These are phyloP conservation scores for Pseudocercospora cruenta DNA, from an alignment of 2,329 filamentous ascomycete species.

Conservation along the genomic window DNA sequence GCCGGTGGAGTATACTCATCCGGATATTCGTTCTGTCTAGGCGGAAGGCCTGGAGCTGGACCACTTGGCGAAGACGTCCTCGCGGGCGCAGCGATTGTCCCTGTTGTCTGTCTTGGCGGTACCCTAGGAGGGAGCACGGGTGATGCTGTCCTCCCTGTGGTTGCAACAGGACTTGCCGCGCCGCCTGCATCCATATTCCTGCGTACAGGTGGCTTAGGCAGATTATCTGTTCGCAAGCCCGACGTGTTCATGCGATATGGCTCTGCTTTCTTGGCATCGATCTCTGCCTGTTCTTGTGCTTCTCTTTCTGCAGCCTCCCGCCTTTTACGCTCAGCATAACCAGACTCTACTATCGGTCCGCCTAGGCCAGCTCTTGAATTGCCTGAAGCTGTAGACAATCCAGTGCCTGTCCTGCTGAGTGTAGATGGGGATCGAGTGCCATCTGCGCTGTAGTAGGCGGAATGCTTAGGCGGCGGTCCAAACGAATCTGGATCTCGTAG, in stretches of 20 bases:
- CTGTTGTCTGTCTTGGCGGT: conserved; percentile 33
- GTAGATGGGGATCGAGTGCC: conserved; percentile 31
- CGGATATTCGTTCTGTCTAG: conserved; percentile 62
- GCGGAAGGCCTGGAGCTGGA: conserved; percentile 70
- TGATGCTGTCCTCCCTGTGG: conserved; percentile 19
- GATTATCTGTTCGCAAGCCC: conserved; percentile 67
- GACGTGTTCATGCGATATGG: conserved; percentile 73
- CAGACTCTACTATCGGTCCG: conserved; percentile 44
- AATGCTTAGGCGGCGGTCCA: conserved; percentile 76
- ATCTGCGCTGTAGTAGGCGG: conserved; percentile 50
- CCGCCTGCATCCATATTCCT: conserved; percentile 34
- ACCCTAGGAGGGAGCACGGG: conserved; percentile 31
- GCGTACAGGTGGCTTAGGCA: conserved; percentile 71
- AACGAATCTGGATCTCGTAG: conserved; percentile 75
- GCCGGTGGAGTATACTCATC: conserved; percentile 50
- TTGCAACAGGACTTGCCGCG: conserved; percentile 19
- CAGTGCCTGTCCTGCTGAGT: conserved; percentile 42
- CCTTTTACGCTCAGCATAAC: conserved; percentile 26
- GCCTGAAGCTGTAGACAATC: conserved; percentile 11
- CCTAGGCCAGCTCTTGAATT: conserved; percentile 47
- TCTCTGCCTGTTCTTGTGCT: conserved; percentile 41
- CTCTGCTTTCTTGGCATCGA: conserved; percentile 55
- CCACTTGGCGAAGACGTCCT: conserved; percentile 10
- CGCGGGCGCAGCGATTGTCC: conserved; percentile 13
- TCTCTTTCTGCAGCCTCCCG: conserved; percentile 35